These are phyloP conservation scores for Fusarium nanum DNA, from an alignment of 2,329 filamentous ascomycete genomes.

Conservation along the genomic window DNA sequence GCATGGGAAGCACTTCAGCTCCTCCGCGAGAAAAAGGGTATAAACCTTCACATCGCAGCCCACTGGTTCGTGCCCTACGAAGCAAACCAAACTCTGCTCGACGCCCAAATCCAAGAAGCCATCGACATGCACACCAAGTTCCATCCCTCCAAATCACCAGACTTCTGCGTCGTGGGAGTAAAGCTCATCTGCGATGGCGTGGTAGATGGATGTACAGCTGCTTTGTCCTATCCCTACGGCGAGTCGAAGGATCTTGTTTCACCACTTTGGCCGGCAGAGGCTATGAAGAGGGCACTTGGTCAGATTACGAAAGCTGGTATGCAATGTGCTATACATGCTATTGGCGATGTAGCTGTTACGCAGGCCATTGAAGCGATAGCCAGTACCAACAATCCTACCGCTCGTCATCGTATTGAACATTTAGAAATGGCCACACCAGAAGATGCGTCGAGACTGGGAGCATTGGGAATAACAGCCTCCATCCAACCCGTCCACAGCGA, in stretches of 20 bases:
- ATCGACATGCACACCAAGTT: slow-evolving; percentile 53
- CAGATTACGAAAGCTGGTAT: slow-evolving; percentile 65
- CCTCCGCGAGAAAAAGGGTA: slow-evolving; percentile 47
- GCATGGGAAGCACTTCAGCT: slow-evolving; percentile 58
- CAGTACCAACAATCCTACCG: slow-evolving; percentile 55
- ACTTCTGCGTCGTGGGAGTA: slow-evolving; percentile 64
- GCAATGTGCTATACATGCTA: slow-evolving; percentile 73
- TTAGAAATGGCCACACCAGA: slow-evolving; percentile 67
- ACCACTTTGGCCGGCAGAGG: slow-evolving; percentile 64
- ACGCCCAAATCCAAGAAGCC: slow-evolving; percentile 58
- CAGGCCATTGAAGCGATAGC: slow-evolving; percentile 69
- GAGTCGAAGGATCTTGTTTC: slow-evolving; percentile 58
- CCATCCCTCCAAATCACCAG: slow-evolving; percentile 43
- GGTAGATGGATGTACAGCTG: slow-evolving; percentile 73
- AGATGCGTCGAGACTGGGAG: slow-evolving; percentile 67
- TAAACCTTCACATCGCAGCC: slow-evolving; percentile 59
- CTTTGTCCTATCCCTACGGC: slow-evolving; percentile 68
- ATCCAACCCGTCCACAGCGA: slow-evolving; percentile 70
- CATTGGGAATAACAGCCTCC: slow-evolving; percentile 69
- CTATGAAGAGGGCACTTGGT: slow-evolving; percentile 65
- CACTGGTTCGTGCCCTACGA: slow-evolving; percentile 58
- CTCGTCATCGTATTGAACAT: slow-evolving; percentile 73
- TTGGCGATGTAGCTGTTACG: slow-evolving; percentile 69
- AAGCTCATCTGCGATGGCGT: slow-evolving; percentile 75
- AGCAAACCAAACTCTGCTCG: slow-evolving; percentile 50